Base-by-base conservation (phyloP, 1,284 basidiomycete species). In the Ganoderma sinense region DNA sequence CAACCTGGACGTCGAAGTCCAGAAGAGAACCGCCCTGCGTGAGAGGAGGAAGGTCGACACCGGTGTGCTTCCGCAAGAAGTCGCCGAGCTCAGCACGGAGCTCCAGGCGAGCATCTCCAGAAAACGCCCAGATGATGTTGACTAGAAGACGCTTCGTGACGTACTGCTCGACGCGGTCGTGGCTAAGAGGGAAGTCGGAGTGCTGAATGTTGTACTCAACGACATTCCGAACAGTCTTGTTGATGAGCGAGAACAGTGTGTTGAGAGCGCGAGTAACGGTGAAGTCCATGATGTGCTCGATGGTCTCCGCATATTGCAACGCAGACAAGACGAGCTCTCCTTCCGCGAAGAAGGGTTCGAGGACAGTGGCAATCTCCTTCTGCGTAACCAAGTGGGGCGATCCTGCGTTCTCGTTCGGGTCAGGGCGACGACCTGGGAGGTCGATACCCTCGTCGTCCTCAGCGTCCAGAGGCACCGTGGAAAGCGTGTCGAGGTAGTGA, bases 231-330 rank as follows among this genome's bases (percentile, higher is more conserved):
- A 93, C 91, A 0, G 97, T 96, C 84, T 98, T 99, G 88, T 99
- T 99, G 81, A 99, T 84, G 59, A 99, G 88, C 10, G 98, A 99
- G 86, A 99, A 99, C 14, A 99, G 88, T 0, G 98, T 99, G 77
- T 94, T 96, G 69, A 99, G 88, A 0, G 96, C 96, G 43, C 98
- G 94, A 4, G 93, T 96, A 41, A 84, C 82, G 1, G 97, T 99
- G 84, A 98, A 99, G 81, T 98, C 97, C 98, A 99, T 99, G 82
- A 99, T 99, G 78, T 99, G 98, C 75, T 97, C 94, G 60, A 96
- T 91, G 20, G 89, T 88, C 68, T 90, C 89, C 0, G 97, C 96
- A 75, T 92, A 95, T 39, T 88, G 85, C 48, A 99, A 86, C 0
- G 97, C 95, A 13, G 87, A 84, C 70, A 88, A 88, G 68, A 99